phyloP scores from a whole-genome alignment of 129 eudicot species.

The Glebionis coronaria region DNA sequence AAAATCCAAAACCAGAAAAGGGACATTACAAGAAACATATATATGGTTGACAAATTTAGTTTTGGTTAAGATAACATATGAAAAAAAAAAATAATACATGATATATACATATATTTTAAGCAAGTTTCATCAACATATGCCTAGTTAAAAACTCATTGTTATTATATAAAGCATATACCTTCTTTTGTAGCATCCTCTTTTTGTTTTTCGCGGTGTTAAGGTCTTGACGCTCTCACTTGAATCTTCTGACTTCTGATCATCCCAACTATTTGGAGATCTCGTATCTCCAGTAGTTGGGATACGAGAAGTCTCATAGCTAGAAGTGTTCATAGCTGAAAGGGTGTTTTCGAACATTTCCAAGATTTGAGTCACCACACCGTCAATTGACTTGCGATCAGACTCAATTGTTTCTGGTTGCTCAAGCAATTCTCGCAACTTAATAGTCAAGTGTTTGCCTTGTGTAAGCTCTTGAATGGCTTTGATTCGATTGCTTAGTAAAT shows the following conservation, averaged over 20 bases:
- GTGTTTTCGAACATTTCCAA: constrained; percentile 35
- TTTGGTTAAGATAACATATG: neutral
- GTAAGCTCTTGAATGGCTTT: constrained; percentile 36
- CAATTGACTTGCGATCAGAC: constrained; percentile 19
- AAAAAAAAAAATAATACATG: neutral
- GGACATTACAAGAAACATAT: neutral
- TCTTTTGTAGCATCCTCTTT: constrained; percentile 66
- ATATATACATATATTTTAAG: neutral
- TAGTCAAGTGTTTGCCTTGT: constrained; percentile 36
- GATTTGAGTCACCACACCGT: constrained; percentile 35
- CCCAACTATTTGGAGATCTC: constrained; percentile 2
- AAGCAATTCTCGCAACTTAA: constrained; percentile 34
- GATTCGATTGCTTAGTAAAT: constrained; percentile 22
- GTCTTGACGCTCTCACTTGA: constrained; percentile 35
- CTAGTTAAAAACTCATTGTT: neutral
- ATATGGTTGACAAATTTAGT: neutral
- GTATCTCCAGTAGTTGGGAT: constrained; percentile 4
- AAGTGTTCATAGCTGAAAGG: constrained; percentile 25
- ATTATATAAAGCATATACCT: constrained; percentile 37
- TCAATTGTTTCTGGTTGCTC: constrained; percentile 2
- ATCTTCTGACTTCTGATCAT: constrained; percentile 31
- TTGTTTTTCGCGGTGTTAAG: constrained; percentile 19
- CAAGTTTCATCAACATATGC: neutral
- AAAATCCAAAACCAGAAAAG: too few species aligned
- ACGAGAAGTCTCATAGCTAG: constrained; percentile 10